Base-by-base conservation (phyloP, 2,329 filamentous ascomycete species). In the Alternaria gansuensis region DNA sequence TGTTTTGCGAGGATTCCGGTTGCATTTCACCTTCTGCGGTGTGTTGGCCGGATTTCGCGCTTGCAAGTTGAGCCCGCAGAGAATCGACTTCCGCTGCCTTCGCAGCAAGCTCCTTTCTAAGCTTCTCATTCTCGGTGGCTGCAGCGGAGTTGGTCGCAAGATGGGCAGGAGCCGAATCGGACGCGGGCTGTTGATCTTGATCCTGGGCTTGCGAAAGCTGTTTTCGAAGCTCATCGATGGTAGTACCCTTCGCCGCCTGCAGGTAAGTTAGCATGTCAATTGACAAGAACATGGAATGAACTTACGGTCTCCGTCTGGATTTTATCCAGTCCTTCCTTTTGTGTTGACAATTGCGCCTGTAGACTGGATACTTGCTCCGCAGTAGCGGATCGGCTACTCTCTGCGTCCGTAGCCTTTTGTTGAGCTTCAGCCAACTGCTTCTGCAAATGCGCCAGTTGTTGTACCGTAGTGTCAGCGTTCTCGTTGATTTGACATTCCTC, bases 321-420 rank as follows among this genome's bases (percentile, higher is more conserved):
- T 65, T 90, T 88, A 3, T 83, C 81, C 8, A 89, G 86, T 71
- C 83, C 86, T 28, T 85, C 81, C 72, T 90, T 85, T 2, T 88
- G 83, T 21, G 79, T 79, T 26, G 86, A 80, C 17, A 78, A 68
- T 55, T 82, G 69, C 5, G 68, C 66, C 54, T 75, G 69, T 28
- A 82, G 65, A 46, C 63, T 63, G 13, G 76, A 71, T 14, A 77
- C 70, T 46, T 75, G 69, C 29, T 72, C 72, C 14, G 76, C 68
- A 51, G 82, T 78, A 40, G 78, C 74, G 14, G 71, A 74, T 11
- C 76, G 78, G 51, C 71, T 73, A 14, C 71, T 72, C 61, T 83
- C 79, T 26, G 65, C 67, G 6, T 63, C 60, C 9, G 58, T 44
- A 6, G 64, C 61, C 9, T 48, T 60, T 40, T 56, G 59, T 39